phyloP scores from a whole-genome alignment of 495 filamentous ascomycete species.

The Penicillium crystallinum region DNA sequence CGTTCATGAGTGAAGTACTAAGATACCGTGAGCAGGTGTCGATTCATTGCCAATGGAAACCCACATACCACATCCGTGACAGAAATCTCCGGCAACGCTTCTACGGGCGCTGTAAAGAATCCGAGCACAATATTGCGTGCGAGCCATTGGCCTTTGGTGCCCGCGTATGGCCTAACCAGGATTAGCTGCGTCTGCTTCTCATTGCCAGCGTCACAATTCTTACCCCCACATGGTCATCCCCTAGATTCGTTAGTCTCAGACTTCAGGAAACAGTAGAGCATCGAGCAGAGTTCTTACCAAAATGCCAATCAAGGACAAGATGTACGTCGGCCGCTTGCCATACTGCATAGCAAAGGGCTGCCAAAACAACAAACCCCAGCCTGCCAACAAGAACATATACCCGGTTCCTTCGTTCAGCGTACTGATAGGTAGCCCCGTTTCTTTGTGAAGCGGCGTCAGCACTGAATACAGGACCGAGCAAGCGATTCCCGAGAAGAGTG shows the following conservation, averaged over 20 bases:
- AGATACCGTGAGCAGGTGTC: neutral
- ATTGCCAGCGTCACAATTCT: slow-evolving; percentile 2
- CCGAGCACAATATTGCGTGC: slow-evolving; percentile 56
- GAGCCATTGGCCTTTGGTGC: slow-evolving; percentile 57
- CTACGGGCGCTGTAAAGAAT: slow-evolving; percentile 62
- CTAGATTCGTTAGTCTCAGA: slow-evolving; percentile 12
- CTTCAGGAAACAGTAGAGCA: neutral
- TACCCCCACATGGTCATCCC: slow-evolving; percentile 41
- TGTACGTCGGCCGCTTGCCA: slow-evolving; percentile 60
- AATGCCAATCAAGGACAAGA: slow-evolving; percentile 53
- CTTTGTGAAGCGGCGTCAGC: slow-evolving; percentile 51
- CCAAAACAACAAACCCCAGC: slow-evolving; percentile 64
- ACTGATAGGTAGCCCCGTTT: slow-evolving; percentile 47
- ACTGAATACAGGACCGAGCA: slow-evolving; percentile 59
- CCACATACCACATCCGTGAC: slow-evolving; percentile 53
- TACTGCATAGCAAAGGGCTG: slow-evolving; percentile 63
- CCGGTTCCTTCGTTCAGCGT: slow-evolving; percentile 58
- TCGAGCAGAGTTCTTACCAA: slow-evolving; percentile 26
- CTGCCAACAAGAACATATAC: slow-evolving; percentile 58
- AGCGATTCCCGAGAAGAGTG: slow-evolving; percentile 55
- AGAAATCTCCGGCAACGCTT: slow-evolving; percentile 56
- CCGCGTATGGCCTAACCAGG: slow-evolving; percentile 29
- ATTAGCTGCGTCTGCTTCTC: neutral
- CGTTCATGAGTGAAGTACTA: slow-evolving; percentile 62
- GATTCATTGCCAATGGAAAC: neutral